These are phyloP conservation scores for Schoenoplectus tabernaemontani DNA, from an alignment of 202 grass and related monocot species.

Conservation along the genomic window DNA sequence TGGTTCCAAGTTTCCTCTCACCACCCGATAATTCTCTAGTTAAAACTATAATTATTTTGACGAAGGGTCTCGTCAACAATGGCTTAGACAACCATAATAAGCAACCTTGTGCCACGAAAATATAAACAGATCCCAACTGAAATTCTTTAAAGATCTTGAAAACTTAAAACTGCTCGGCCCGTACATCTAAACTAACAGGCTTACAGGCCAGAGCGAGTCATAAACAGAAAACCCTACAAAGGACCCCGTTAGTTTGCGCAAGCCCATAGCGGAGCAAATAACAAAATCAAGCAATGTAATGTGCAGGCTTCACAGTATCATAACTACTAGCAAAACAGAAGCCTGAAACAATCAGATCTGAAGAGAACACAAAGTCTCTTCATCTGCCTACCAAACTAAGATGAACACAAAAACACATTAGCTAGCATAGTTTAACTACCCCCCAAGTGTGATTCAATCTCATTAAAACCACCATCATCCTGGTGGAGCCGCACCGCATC, in stretches of 20 bases:
- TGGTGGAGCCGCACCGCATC: slow-evolving; percentile 76
- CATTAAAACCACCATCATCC: slow-evolving; percentile 44
- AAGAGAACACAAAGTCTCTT: not conserved
- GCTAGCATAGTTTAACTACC: not conserved
- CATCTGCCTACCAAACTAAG: not conserved
- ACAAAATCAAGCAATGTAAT: not conserved
- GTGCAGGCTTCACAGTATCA: not conserved
- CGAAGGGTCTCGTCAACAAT: too few species aligned
- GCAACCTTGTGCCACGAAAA: too few species aligned
- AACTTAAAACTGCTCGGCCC: too few species aligned
- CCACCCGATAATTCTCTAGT: too few species aligned
- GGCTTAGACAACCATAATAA: too few species aligned
- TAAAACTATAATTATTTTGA: too few species aligned
- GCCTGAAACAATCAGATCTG: not conserved
- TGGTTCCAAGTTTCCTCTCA: too few species aligned
- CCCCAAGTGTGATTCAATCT: slow-evolving; percentile 65
- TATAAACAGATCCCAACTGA: too few species aligned
- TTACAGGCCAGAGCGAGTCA: not conserved
- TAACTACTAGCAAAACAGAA: not conserved
- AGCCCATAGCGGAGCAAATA: not conserved
- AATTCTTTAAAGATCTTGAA: too few species aligned
- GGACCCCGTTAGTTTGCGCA: too few species aligned
- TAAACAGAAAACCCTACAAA: too few species aligned
- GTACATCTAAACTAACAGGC: not conserved
- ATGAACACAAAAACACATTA: not conserved